phyloP scores from a whole-genome alignment of 306 rosid species.

The Medicago truncatula region MtrunA17r5.0-ANR NC_053042.1:518001-518500 shows the following conservation, averaged over 20 bases:
- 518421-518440: constrained; percentile 5
- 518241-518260: constrained; percentile 31
- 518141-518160: constrained; percentile 30
- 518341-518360: constrained; percentile 60
- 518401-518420: constrained; percentile 36
- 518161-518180: constrained; percentile 13
- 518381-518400: constrained; percentile 27
- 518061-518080: constrained; percentile 74
- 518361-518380: constrained; percentile 35
- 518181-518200: constrained; percentile 35
- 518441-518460: constrained; percentile 24
- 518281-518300: constrained; percentile 83
- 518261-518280: constrained; percentile 86
- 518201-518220: constrained; percentile 25
- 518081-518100: constrained; percentile 91
- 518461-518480: constrained; percentile 22
- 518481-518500: constrained; percentile 24
- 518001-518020: constrained; percentile 72
- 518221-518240: constrained; percentile 26
- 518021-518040: constrained; percentile 92
- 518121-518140: constrained; percentile 74
- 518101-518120: constrained; percentile 74
- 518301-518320: constrained; percentile 91
- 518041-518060: constrained; percentile 84
- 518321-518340: constrained; percentile 97